A percentile compares a stretch with the other conserved stretches of the same genome.
phyloP scores from a whole-genome alignment of 768 basidiomycete species.

The Pulveroboletus ravenelii region DNA sequence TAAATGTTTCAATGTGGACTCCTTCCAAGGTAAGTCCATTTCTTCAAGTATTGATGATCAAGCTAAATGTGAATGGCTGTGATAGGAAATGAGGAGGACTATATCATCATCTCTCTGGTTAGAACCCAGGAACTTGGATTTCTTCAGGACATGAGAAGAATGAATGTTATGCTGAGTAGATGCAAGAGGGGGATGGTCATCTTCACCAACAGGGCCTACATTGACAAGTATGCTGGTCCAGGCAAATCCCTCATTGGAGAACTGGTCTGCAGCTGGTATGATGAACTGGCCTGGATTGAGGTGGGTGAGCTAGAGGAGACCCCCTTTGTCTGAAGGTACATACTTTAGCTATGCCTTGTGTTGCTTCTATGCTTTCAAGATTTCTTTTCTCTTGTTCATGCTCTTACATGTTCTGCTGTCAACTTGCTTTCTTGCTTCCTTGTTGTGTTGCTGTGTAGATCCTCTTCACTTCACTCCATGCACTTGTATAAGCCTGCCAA shows the following conservation, averaged over 20 bases:
- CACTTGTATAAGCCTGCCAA: background rate
- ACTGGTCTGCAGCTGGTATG: constrained; percentile 30
- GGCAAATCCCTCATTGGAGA: constrained; percentile 40
- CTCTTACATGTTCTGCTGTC: constrained; percentile 10
- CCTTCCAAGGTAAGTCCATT: constrained; percentile 62
- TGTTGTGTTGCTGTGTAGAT: background rate
- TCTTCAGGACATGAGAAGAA: constrained; percentile 55
- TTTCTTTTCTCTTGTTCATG: background rate
- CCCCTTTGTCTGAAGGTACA: constrained; percentile 11
- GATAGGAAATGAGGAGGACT: constrained; percentile 79
- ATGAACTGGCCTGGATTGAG: constrained; percentile 34
- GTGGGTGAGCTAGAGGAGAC: constrained; percentile 26
- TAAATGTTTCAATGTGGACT: constrained; percentile 73
- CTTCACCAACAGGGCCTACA: constrained; percentile 56
- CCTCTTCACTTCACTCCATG: background rate
- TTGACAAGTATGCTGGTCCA: constrained; percentile 51
- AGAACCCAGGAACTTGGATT: constrained; percentile 65
- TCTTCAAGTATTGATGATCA: background rate
- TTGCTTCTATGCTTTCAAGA: background rate
- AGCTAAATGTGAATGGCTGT: background rate
- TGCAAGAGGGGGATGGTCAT: constrained; percentile 79
- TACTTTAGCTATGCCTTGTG: background rate
- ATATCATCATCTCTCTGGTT: constrained; percentile 69
- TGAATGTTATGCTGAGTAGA: constrained; percentile 86
- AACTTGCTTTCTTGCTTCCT: constrained; percentile 15